Base-by-base conservation (phyloP, 129 eudicot species). In the Chrysanthemum makinoi region DNA sequence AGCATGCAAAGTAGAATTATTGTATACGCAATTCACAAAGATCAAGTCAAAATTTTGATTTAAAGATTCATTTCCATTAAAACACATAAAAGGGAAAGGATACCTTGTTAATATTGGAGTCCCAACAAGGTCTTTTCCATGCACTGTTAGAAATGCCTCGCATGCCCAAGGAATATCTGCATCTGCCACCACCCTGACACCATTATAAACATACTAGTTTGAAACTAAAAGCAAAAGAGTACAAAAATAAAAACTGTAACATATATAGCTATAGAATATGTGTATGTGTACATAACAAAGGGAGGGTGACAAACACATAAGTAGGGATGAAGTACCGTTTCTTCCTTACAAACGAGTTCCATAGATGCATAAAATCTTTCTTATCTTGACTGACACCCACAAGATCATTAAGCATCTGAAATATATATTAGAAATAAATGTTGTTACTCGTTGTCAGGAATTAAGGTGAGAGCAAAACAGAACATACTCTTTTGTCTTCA, bases 141-240 rank as follows among this genome's bases (percentile, higher is more conserved):
- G 96, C 83, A 80, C 69, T 57, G 75, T 85, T 48, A 90, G 78
- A 58, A 89, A 89, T 33, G 90, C 90, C 69, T 84, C 81, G 19
- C 94, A 89, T 26, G 94, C 90, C 96, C 96, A 89, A 14, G 94
- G 88, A 75, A 86, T 76, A 82, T 86, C 90, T 61, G 86, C 84
- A 83, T 89, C 94, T 56, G 94, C 96, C 55, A 84, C 77, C 65
- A 89, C 90, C 71, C 96, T 89, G 88, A 66, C 35, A 79, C 43
- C 24, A 30, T 60, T 48, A 54, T 56, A 77, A 74, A 10, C 63
- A 73, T 18, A 64, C 28, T 8, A 16, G 16, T 51, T 51, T 12
- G 56, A n/a, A 10, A n/a, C 15, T 10, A 11, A 51, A 11, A 11
- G 15, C 2, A 62, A 64, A 64, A 51, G 5, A 13, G 6, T 13